A percentile compares a stretch with the other conserved stretches of the same genome.
Conservation (phyloP, 192 early-diverging fungal species). For the Pecoramyces ruminantium region DNA sequence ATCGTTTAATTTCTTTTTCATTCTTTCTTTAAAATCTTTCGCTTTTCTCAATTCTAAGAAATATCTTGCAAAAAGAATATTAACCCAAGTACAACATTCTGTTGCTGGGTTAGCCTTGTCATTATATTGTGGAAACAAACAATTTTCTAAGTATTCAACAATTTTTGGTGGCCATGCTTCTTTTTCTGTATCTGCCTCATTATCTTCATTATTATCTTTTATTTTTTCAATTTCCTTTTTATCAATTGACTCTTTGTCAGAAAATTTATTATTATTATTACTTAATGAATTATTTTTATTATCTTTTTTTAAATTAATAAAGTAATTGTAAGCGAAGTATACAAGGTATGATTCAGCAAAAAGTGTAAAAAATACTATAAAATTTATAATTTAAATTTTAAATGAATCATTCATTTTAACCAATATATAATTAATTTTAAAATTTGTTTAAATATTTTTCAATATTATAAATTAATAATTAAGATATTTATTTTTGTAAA, state of each 20-base stretch:
- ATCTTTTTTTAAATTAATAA: neutral
- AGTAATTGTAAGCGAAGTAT: neutral
- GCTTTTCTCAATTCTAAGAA: neutral
- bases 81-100: neutral
- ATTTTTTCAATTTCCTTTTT: neutral
- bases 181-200: neutral
- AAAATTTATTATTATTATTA: too few species aligned
- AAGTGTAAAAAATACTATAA: neutral
- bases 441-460: too few species aligned
- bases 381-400: neutral
- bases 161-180: neutral
- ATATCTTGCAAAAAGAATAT: neutral
- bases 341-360: neutral
- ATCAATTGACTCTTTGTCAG: neutral
- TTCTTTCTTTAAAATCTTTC: neutral
- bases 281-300: neutral
- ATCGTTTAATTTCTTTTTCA: neutral
- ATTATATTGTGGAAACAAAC: neutral
- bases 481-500: too few species aligned
- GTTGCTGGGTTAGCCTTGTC: neutral
- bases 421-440: too few species aligned
- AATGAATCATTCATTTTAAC: too few species aligned
- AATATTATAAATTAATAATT: too few species aligned
- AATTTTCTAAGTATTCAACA: neutral
- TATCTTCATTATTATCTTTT: neutral